A percentile compares a stretch with the other conserved stretches of the same genome.
These are phyloP conservation scores for Solanum sejunctum DNA, from an alignment of 257 asterid species.

Conservation along the genomic window DNA sequence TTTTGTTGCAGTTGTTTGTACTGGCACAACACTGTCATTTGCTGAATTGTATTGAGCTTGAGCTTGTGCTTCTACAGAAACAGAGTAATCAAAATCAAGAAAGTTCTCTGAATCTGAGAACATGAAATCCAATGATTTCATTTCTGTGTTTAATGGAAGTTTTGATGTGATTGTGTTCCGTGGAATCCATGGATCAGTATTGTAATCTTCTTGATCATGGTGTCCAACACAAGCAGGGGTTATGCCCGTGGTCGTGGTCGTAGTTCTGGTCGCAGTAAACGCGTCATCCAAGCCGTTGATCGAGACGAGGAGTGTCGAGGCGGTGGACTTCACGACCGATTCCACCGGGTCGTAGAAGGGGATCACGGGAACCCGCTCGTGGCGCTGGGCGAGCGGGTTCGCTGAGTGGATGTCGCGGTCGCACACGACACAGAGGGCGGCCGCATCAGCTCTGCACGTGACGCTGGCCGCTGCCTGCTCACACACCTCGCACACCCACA, in stretches of 20 bases:
- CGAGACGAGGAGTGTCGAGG: slow-evolving; percentile 10
- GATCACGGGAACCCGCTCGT: slow-evolving; percentile 51
- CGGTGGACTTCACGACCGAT: slow-evolving; percentile 34
- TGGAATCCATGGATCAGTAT: slow-evolving; percentile 26
- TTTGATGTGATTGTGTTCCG: slow-evolving; percentile 17
- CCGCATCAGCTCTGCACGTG: slow-evolving; percentile 76
- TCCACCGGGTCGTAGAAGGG: slow-evolving; percentile 70
- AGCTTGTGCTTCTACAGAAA: slow-evolving; percentile 16
- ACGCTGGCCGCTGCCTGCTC: slow-evolving; percentile 68
- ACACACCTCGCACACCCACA: slow-evolving; percentile 86
- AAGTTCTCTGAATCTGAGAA: slow-evolving; percentile 48
- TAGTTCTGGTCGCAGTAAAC: background rate
- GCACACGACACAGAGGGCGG: slow-evolving; percentile 59
- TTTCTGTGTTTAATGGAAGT: slow-evolving; percentile 14
- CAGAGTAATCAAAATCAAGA: slow-evolving; percentile 52
- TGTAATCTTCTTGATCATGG: background rate
- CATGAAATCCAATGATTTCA: slow-evolving; percentile 41
- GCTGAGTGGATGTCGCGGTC: slow-evolving; percentile 79
- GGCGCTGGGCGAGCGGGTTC: slow-evolving; percentile 70
- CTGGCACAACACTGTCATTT: slow-evolving; percentile 74
- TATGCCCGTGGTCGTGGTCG: background rate
- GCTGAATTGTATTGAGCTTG: slow-evolving; percentile 7
- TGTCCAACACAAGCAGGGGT: background rate
- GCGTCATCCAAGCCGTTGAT: background rate
- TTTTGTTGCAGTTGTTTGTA: slow-evolving; percentile 25